Evolutionary conservation across 805 yeast species (phyloP).

Genomic region (Tetrapisispora phaffii): DNA sequence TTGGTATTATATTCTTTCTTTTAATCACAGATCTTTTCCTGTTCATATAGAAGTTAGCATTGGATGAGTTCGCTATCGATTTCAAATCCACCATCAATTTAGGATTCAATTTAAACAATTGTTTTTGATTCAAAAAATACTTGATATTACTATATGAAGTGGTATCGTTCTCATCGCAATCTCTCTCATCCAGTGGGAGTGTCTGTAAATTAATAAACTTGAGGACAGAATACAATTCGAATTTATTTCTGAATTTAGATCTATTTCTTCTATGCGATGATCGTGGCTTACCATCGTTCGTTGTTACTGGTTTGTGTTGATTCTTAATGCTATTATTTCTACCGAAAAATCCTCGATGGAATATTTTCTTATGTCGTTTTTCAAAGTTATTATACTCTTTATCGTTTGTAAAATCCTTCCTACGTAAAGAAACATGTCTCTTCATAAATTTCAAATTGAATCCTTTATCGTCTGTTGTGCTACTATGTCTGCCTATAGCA

Average conservation of each 20-base stretch:
- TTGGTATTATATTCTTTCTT: constrained; percentile 4
- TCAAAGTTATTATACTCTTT: constrained; percentile 12
- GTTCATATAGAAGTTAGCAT: neutral
- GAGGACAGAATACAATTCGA: constrained; percentile 16
- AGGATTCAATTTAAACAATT: constrained; percentile 4
- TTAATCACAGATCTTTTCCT: constrained; percentile 1
- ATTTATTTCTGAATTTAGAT: constrained; percentile 8
- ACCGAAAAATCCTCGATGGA: constrained; percentile 23
- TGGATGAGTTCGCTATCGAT: constrained; percentile 1
- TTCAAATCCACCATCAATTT: constrained; percentile 6
- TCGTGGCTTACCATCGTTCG: too few relatives aligned
- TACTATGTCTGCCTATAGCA: neutral
- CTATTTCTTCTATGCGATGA: neutral
- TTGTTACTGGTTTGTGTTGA: neutral
- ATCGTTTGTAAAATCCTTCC: constrained; percentile 19
- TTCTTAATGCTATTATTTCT: constrained; percentile 5
- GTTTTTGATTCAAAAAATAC: constrained; percentile 3
- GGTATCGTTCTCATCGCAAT: constrained; percentile 3
- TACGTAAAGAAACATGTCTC: constrained; percentile 9
- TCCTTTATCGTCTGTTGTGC: neutral
- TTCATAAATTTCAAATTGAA: neutral
- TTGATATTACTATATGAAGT: neutral
- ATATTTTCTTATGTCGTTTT: constrained; percentile 13
- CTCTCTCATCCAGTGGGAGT: constrained; percentile 1
- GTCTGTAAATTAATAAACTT: constrained; percentile 12